Conservation (phyloP, 2,329 filamentous ascomycete species). For the Verticillium zaregamsianum region DNA sequence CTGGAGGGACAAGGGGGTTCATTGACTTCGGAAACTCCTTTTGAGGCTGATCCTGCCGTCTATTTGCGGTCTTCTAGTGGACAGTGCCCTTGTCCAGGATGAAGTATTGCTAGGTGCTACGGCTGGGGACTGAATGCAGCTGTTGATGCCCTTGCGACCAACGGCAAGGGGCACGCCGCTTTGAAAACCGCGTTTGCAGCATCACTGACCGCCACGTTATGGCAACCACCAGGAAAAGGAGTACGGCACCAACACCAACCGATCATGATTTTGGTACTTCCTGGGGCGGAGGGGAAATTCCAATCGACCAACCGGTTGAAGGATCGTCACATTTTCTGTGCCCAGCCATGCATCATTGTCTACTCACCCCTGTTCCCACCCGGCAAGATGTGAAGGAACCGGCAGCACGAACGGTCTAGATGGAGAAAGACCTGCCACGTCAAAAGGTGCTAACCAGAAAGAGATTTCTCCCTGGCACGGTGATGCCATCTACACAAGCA, state of each 20-base stretch:
- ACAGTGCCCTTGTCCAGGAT: not conserved
- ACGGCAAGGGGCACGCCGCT: not conserved
- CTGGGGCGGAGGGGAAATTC: no score
- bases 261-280: not conserved
- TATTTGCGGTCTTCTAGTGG: not conserved
- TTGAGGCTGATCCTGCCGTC: not conserved
- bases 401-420: not conserved
- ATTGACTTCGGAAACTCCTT: not conserved
- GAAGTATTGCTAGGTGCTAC: no score
- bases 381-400: not conserved
- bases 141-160: not conserved
- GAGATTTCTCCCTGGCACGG: not conserved
- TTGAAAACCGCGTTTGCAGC: not conserved
- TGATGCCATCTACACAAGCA: not conserved
- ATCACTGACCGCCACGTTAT: not conserved
- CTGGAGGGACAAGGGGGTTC: not conserved
- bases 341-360: not conserved
- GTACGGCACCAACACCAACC: not conserved
- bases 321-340: not conserved
- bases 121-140: not conserved
- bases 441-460: not conserved
- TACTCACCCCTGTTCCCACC: not conserved
- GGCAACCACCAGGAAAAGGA: not conserved
- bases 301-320: not conserved
- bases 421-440: not conserved